Evolutionary conservation across 192 early-diverging fungal genomes (phyloP), one percentile per base, ranked within the genome.

Genomic region (Backusella westeae): DNA sequence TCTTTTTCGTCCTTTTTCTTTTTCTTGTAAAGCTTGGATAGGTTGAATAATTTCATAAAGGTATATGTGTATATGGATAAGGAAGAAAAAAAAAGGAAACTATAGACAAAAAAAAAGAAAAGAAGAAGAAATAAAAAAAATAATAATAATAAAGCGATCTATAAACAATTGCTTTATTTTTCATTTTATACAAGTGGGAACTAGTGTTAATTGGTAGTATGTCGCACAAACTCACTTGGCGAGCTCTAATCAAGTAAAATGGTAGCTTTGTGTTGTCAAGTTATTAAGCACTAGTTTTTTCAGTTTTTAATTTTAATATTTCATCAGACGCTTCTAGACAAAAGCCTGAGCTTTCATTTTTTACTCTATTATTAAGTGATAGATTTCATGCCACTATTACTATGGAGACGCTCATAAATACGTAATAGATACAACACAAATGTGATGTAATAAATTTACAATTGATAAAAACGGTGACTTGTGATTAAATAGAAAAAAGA

Each of bases 11-110:
- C 56, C 2, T 29, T 63, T 63, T 63, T 63, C 56, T 63, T 63
- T 63, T 63, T 63, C 12, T 63, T 63, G 8, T 63, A 63, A 63
- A 63, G 56, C 21, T 29, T 63, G 56, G 56, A 59, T 59, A 59
- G 3, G 8, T 59, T 59, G 21, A 59, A 59, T 26, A 59, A 9
- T 26, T 59, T 59, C 56, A 59, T 59, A 14, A 21, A 26, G 19
- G 21, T n/a, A 26, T 59, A 21, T 21, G 12, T 59, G 12, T 59
- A 59, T 26, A 49, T 19, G 19, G 46, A 19, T 12, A 59, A 29
- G 2, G 4, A 59, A 21, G 1, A 63, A 0, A 29, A 63, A 5
- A 56, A 26, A 56, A 56, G 1, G 10, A 56, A 56, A 23, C 19
- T 23, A 56, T 56, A 23, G 8, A 56, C 19, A 10, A 56, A 23